Evolutionary conservation across 139 green algal species (phyloP), one percentile per base, ranked within the genome.

Genomic region (Coccomyxa sp.): DNA sequence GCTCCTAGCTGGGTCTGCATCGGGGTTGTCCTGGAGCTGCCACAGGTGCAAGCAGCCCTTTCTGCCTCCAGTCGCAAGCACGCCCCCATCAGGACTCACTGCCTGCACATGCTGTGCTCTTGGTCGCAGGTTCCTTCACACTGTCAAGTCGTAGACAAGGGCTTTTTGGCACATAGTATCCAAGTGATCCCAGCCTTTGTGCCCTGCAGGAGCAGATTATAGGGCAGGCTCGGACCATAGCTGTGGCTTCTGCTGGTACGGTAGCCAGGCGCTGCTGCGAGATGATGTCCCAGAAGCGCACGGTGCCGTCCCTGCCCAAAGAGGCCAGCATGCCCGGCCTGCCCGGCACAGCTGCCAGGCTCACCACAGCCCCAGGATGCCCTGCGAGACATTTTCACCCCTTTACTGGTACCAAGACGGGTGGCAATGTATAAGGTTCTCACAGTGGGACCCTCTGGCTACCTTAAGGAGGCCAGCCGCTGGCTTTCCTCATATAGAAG

Each of bases 211-310:
- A 34, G 44, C 40, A 73, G 39, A 12, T 29, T 16, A 16, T 16
- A 58, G 44, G 58, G n/a, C 33, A 74, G 33, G 69, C 2, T 50
- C 69, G 18, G 16, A 74, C 69, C 69, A 74, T 6, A 0, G 34
- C 34, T 18, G 69, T 44, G 33, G 69, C 69, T 29, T 74, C 69
- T 74, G 64, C 81, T 5, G 74, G 73, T 54, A 81, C 22, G 64
- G 24, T 76, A 9, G 78, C 75, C 16, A 82, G 68, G 79, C 85
- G 89, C 12, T 41, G 54, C 71, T 85, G 82, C 0, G 8, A 29
- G 5, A 73, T 29, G 35, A 91, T 78, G 68, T 94, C 82, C 90
- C 90, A 94, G 29, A 92, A 36, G 70, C 81, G 76, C 72, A 88
- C 22, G 7, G 79, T 81, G 33, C 86, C 88, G 41, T 91, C 87